Evolutionary conservation across 805 yeast species (phyloP).

Genomic region (Metschnikowia baotianmanensis): DNA sequence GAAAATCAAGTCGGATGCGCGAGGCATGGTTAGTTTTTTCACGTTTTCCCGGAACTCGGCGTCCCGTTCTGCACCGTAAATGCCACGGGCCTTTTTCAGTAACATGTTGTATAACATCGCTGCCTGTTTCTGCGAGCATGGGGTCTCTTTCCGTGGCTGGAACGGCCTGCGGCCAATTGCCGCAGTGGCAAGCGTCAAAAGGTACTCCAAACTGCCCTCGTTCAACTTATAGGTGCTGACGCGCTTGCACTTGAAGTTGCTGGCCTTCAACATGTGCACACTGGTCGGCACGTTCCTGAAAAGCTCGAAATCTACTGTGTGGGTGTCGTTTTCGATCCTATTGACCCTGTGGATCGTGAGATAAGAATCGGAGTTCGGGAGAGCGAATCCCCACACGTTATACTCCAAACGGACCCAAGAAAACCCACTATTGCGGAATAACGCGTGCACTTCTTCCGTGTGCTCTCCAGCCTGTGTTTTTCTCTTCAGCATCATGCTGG

Average conservation of each 20-base stretch:
- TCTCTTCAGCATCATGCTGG: slow-evolving; percentile 15
- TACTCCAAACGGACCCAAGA: slow-evolving; percentile 34
- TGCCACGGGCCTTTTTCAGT: not conserved
- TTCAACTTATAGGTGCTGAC: not conserved
- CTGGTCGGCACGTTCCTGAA: slow-evolving; percentile 15
- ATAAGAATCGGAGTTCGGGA: slow-evolving; percentile 6
- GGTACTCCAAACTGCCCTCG: slow-evolving; percentile 11
- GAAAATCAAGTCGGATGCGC: slow-evolving; percentile 29
- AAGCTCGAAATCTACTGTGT: slow-evolving; percentile 4
- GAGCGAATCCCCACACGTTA: slow-evolving; percentile 30
- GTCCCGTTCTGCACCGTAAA: slow-evolving; percentile 11
- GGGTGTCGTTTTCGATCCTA: slow-evolving; percentile 1
- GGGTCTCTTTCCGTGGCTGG: slow-evolving; percentile 2
- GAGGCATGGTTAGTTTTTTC: slow-evolving; percentile 6
- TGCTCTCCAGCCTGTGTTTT: slow-evolving; percentile 9
- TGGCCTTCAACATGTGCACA: slow-evolving; percentile 15
- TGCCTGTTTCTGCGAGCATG: slow-evolving; percentile 15
- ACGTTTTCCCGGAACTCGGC: slow-evolving; percentile 15
- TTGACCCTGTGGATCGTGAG: slow-evolving; percentile 11
- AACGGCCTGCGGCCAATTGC: slow-evolving; percentile 3
- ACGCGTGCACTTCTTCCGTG: slow-evolving; percentile 13
- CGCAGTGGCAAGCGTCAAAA: slow-evolving; percentile 5
- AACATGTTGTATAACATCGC: not conserved
- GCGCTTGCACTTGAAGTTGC: slow-evolving; percentile 23
- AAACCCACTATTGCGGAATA: slow-evolving; percentile 15